These are phyloP conservation scores for Podosphaera aphanis DNA, from an alignment of 2,329 filamentous ascomycete species.

Conservation along the genomic window DNA sequence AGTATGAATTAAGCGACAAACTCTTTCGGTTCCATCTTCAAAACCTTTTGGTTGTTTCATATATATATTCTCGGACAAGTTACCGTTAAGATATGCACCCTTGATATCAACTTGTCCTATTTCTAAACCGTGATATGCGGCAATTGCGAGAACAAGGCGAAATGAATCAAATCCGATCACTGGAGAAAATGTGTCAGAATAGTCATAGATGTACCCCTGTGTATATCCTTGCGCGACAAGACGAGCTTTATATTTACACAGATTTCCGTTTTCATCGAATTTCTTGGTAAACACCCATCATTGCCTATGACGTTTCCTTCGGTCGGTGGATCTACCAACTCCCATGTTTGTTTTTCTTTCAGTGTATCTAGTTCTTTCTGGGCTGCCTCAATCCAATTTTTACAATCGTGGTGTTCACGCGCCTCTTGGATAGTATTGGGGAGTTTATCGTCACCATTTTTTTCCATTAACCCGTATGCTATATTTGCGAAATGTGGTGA, in stretches of 20 bases:
- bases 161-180: not conserved
- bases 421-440: not conserved
- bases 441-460: not conserved
- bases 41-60: too few species aligned
- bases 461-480: not conserved
- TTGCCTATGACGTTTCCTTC: not conserved
- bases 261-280: too few species aligned
- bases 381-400: not conserved
- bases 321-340: not conserved
- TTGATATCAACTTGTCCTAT: not conserved
- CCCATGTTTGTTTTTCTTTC: conserved; percentile 1
- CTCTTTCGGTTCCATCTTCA: too few species aligned
- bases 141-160: not conserved
- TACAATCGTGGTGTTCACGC: not conserved
- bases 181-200: not conserved
- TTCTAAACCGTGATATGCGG: not conserved
- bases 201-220: not conserved
- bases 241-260: not conserved
- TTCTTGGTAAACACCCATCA: not conserved
- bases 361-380: not conserved
- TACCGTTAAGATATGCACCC: not conserved
- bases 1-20: too few species aligned
- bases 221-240: not conserved
- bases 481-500: not conserved
- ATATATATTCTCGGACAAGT: not conserved